Conservation (phyloP, 257 asterid genomes). For the Avicennia marina region DNA sequence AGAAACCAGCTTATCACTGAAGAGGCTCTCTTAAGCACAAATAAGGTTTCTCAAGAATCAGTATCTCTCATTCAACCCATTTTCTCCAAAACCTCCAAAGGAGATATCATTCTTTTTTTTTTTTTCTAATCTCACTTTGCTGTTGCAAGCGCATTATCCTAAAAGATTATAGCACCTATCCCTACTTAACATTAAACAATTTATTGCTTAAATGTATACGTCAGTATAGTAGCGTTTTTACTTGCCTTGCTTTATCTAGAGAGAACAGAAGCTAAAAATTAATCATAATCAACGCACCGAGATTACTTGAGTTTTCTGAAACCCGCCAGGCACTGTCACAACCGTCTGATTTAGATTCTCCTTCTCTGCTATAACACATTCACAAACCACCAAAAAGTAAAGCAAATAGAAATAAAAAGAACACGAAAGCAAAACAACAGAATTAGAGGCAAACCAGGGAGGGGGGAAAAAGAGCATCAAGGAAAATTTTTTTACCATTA, state of each 20-base stretch:
- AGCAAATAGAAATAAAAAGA: not conserved
- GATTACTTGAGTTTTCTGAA: slow-evolving; percentile 40
- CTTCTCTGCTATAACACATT: slow-evolving; percentile 31
- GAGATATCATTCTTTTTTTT: not conserved
- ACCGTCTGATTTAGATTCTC: slow-evolving; percentile 7
- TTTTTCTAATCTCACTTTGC: not conserved
- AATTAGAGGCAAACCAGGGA: not conserved
- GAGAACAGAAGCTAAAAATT: too few species aligned
- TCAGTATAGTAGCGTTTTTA: slow-evolving; percentile 1
- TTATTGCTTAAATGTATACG: not conserved
- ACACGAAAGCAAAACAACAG: not conserved
- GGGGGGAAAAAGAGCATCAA: not conserved
- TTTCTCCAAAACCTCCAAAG: not conserved
- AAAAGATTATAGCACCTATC: slow-evolving; percentile 4
- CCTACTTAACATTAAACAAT: not conserved
- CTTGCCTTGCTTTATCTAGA: not conserved
- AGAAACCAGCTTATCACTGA: not conserved
- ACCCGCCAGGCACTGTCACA: slow-evolving; percentile 15
- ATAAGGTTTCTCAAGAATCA: not conserved
- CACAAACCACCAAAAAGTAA: too few species aligned
- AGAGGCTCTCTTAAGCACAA: slow-evolving; percentile 2
- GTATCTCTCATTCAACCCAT: not conserved
- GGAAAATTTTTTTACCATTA: slow-evolving; percentile 20
- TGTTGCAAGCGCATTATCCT: slow-evolving; percentile 1
- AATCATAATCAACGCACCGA: slow-evolving; percentile 2